phyloP scores from a whole-genome alignment of 768 basidiomycete species.

The Sporobolomyces phaffii region DNA sequence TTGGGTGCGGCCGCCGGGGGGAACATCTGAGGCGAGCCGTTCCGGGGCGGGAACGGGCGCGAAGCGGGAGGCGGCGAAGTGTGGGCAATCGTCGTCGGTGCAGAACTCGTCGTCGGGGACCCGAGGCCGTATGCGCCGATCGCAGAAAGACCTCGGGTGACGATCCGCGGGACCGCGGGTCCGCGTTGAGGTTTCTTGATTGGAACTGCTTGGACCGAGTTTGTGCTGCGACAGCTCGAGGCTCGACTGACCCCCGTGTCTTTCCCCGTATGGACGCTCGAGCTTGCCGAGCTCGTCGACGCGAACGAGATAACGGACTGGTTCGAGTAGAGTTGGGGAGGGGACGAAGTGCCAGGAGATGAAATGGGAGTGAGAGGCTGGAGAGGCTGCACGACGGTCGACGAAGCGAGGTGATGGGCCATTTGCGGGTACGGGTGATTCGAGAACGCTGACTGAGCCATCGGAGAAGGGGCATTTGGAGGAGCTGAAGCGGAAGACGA shows the following conservation, averaged over 20 bases:
- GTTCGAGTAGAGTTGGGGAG: conserved; percentile 1
- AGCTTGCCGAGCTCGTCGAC: background rate
- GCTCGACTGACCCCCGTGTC: conserved; percentile 22
- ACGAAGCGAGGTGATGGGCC: conserved; percentile 5
- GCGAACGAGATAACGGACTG: conserved; percentile 4
- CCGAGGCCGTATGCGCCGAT: conserved; percentile 23
- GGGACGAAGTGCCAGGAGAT: background rate
- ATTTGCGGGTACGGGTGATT: conserved; percentile 16
- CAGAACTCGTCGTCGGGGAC: background rate
- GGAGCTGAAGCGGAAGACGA: background rate
- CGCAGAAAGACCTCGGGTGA: conserved; percentile 27
- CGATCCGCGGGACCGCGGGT: conserved; percentile 12
- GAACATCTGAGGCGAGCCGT: background rate
- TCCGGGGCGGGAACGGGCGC: background rate
- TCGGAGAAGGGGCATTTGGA: conserved; percentile 2
- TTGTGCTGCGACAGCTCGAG: conserved; percentile 20
- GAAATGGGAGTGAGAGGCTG: conserved; percentile 14
- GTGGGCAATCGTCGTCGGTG: background rate
- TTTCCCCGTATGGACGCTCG: background rate
- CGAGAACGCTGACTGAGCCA: background rate
- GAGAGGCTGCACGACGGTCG: conserved; percentile 11
- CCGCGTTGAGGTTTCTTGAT: conserved; percentile 32
- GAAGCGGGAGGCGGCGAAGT: background rate
- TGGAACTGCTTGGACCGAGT: conserved; percentile 37
- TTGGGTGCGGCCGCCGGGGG: no score